These are phyloP conservation scores for Geotrichum siamense DNA, from an alignment of 1,139 yeast species.

Conservation along the genomic window DNA sequence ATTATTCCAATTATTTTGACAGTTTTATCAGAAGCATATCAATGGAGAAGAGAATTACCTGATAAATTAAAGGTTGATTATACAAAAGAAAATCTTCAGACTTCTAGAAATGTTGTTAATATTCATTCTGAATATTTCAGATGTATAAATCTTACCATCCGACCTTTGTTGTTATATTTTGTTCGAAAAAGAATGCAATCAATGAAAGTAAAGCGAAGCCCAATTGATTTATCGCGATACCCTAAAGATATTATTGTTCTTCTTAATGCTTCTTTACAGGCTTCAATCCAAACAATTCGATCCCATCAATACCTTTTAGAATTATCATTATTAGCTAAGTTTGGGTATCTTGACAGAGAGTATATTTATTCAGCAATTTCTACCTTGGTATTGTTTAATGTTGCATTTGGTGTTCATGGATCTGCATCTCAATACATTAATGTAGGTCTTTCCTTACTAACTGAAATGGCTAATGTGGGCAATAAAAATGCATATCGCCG, in stretches of 20 bases:
- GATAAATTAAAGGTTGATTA: conserved; percentile 60
- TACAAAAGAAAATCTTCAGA: conserved; percentile 44
- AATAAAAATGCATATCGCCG: conserved; percentile 45
- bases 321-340: conserved; percentile 49
- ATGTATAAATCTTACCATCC: conserved; percentile 73
- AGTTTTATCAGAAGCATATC: conserved; percentile 58
- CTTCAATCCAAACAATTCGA: conserved; percentile 70
- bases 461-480: conserved; percentile 73
- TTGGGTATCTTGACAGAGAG: conserved; percentile 88
- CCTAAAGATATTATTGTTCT: conserved; percentile 62
- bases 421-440: conserved; percentile 67
- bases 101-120: conserved; percentile 61
- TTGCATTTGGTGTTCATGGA: conserved; percentile 77
- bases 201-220: conserved; percentile 45
- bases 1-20: conserved; percentile 69
- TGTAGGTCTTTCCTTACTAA: conserved; percentile 62
- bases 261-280: conserved; percentile 75
- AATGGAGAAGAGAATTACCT: conserved; percentile 65
- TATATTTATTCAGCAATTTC: conserved; percentile 76
- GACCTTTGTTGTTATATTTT: conserved; percentile 75
- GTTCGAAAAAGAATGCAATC: conserved; percentile 59
- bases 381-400: conserved; percentile 65
- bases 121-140: conserved; percentile 82
- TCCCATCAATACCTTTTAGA: conserved; percentile 43
- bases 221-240: conserved; percentile 60